A percentile compares a stretch with the other conserved stretches of the same genome.
Evolutionary conservation across 2,329 filamentous ascomycete species (phyloP).

Genomic region (Stachybotrys echinatus): DNA sequence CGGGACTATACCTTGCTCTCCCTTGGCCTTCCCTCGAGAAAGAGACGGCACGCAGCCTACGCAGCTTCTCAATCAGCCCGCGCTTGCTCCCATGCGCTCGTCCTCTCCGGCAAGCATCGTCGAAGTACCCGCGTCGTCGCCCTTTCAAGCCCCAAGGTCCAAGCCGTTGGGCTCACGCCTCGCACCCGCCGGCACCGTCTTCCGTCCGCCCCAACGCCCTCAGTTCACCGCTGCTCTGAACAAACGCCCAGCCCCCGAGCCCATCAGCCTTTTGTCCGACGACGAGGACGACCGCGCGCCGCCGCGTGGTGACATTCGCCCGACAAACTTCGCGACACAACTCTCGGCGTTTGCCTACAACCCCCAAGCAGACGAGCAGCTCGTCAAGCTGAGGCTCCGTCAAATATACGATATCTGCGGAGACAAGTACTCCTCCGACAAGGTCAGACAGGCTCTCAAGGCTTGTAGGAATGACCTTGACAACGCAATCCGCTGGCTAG

Average conservation of each 20-base stretch:
- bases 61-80: conserved; percentile 37
- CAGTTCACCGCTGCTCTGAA: conserved; percentile 15
- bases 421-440: conserved; percentile 19
- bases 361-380: conserved; percentile 26
- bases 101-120: conserved; percentile 46
- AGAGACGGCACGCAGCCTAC: conserved; percentile 37
- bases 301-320: conserved; percentile 56
- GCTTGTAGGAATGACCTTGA: conserved; percentile 26
- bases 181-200: conserved; percentile 71
- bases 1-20: conserved; percentile 41
- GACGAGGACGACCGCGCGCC: conserved; percentile 42
- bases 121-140: conserved; percentile 88
- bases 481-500: conserved; percentile 26
- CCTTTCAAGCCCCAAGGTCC: conserved; percentile 43
- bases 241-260: conserved; percentile 31
- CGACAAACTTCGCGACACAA: conserved; percentile 47
- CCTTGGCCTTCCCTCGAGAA: conserved; percentile 27
- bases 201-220: conserved; percentile 42
- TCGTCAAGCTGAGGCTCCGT: conserved; percentile 17
- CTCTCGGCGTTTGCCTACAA: conserved; percentile 40
- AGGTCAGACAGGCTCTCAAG: conserved; percentile 26
- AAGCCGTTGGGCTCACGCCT: conserved; percentile 50
- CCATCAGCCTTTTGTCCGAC: conserved; percentile 45
- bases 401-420: conserved; percentile 31
- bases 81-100: conserved; percentile 23